Evolutionary conservation across 2,329 filamentous ascomycete species (phyloP).

Genomic region (Kalmusia sp.): DNA sequence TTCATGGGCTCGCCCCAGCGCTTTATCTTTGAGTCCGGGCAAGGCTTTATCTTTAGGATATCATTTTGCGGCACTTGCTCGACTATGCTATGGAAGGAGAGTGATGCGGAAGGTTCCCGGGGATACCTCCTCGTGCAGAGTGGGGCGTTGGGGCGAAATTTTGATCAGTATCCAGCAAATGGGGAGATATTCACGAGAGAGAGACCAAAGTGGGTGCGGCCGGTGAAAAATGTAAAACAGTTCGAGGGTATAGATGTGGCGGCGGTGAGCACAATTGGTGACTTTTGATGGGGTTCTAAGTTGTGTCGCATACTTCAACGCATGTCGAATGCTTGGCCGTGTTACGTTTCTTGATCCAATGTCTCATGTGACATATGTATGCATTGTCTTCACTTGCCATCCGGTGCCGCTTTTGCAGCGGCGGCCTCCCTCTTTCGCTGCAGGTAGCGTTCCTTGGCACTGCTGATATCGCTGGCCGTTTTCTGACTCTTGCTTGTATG

Average conservation of each 20-base stretch:
- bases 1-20: slow-evolving; percentile 17
- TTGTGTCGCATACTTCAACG: not conserved
- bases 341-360: too few species aligned
- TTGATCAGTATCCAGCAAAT: slow-evolving; percentile 14
- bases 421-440: slow-evolving; percentile 78
- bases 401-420: slow-evolving; percentile 68
- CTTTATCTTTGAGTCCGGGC: slow-evolving; percentile 20
- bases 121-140: slow-evolving; percentile 19
- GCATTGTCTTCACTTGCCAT: slow-evolving; percentile 14
- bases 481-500: slow-evolving; percentile 77
- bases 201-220: slow-evolving; percentile 17
- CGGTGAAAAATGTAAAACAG: slow-evolving; percentile 16
- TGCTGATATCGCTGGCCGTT: slow-evolving; percentile 76
- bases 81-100: slow-evolving; percentile 26
- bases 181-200: slow-evolving; percentile 21
- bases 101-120: slow-evolving; percentile 19
- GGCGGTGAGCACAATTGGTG: not conserved
- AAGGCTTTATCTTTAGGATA: slow-evolving; percentile 21
- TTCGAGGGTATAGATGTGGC: slow-evolving; percentile 17
- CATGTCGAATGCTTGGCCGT: too few species aligned
- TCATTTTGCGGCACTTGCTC: slow-evolving; percentile 24
- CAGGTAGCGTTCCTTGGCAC: slow-evolving; percentile 80
- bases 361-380: too few species aligned
- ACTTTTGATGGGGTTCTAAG: not conserved
- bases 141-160: slow-evolving; percentile 15